phyloP scores from a whole-genome alignment of 306 rosid species.

The Acmispon strigosus region DNA sequence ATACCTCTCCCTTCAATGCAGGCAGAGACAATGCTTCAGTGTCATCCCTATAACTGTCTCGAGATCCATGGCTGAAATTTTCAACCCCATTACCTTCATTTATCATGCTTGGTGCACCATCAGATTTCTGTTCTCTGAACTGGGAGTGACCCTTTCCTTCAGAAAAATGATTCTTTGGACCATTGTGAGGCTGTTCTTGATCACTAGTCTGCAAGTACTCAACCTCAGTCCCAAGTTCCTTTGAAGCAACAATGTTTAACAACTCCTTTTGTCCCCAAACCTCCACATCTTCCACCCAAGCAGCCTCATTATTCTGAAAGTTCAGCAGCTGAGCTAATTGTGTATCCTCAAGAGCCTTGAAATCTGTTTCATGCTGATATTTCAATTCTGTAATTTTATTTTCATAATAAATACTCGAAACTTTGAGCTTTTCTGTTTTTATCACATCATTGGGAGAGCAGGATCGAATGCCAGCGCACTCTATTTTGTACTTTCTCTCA shows the following conservation, averaged over 20 bases:
- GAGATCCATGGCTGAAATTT: slow-evolving; percentile 1
- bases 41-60: background rate
- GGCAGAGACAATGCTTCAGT: background rate
- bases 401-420: slow-evolving; percentile 25
- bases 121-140: slow-evolving; percentile 19
- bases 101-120: slow-evolving; percentile 5
- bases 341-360: slow-evolving; percentile 36
- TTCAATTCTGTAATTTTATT: slow-evolving; percentile 32
- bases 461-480: slow-evolving; percentile 30
- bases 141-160: slow-evolving; percentile 14
- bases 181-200: slow-evolving; percentile 15
- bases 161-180: slow-evolving; percentile 11
- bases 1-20: slow-evolving; percentile 10
- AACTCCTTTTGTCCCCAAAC: slow-evolving; percentile 55
- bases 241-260: slow-evolving; percentile 20
- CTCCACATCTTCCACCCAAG: slow-evolving; percentile 45
- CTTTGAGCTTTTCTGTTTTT: slow-evolving; percentile 37
- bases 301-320: slow-evolving; percentile 27
- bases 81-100: slow-evolving; percentile 15
- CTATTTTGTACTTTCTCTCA: slow-evolving; percentile 27
- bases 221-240: slow-evolving; percentile 23
- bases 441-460: slow-evolving; percentile 35
- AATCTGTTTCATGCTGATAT: slow-evolving; percentile 21
- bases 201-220: slow-evolving; percentile 24
- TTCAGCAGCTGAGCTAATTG: slow-evolving; percentile 33